Base-by-base conservation (phyloP, 208 protist genomes). In the Leishmania arabica region DNA sequence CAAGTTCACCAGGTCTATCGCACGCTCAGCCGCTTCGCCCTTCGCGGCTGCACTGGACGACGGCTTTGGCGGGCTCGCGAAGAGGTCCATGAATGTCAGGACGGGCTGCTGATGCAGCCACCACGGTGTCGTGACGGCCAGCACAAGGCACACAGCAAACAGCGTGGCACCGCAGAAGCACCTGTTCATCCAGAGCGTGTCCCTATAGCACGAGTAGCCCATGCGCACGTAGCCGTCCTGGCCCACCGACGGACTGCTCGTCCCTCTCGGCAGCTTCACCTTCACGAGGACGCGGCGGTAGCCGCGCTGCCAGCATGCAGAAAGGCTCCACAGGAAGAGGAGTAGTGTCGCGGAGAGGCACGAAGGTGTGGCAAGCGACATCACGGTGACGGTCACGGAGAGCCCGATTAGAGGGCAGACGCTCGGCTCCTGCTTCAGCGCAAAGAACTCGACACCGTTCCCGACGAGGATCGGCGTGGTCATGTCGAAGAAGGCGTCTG, bases 141-240 rank as follows among this genome's bases (percentile, higher is more conserved):
- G 31, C 64, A 88, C 74, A 27, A 83, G 51, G 37, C 45, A 19
- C 11, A 89, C 74, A 27, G 72, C 60, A n/a, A 13, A 27, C 24
- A 72, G 1, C 2, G 83, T 80, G 11, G 84, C 68, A 66, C 58
- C 80, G 81, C 83, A 72, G 58, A 89, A 62, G 34, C 76, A 82
- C 54, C 65, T 27, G 49, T 86, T 77, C 70, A 86, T 79, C 58
- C 75, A 58, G 34, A 86, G 34, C 45, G 80, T 86, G 75, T 94
- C 91, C 6, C n/a, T 49, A 81, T 90, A 94, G 79, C 70, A 86
- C 17, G 91, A 94, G 79, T 90, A 90, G 37, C 89, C 91, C 1
- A 91, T 71, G 34, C 74, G 81, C 4, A 83, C 49, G 51, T 60
- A 86, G n/a, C 37, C 62, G 70, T 86, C 45, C 7, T 5, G 7